A percentile compares a stretch with the other conserved stretches of the same genome.
Evolutionary conservation across 768 basidiomycete species (phyloP).

Genomic region (Tulasnella sp.): DNA sequence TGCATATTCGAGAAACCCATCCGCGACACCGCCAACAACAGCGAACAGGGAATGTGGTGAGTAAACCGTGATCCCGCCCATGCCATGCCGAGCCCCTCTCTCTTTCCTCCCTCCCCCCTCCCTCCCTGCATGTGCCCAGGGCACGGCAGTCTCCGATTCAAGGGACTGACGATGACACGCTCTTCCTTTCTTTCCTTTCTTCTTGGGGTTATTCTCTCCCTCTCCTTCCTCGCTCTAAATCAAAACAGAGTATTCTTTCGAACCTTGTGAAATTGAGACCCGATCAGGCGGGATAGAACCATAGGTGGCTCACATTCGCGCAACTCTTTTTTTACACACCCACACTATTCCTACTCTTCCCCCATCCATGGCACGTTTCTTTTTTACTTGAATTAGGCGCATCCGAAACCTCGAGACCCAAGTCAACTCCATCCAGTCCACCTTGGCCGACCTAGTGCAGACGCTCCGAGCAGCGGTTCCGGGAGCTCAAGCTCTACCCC

Average conservation of each 20-base stretch:
- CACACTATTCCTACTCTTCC: not conserved
- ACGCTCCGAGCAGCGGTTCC: constrained; percentile 53
- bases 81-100: not conserved
- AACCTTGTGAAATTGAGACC: constrained; percentile 1
- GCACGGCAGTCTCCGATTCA: not conserved
- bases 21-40: constrained; percentile 77
- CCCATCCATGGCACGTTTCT: constrained; percentile 17
- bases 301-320: not conserved
- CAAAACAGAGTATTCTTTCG: constrained; percentile 6
- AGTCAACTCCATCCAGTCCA: constrained; percentile 77
- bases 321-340: not conserved
- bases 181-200: not conserved
- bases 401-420: constrained; percentile 84
- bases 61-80: constrained; percentile 34
- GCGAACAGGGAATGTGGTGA: constrained; percentile 85
- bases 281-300: not conserved
- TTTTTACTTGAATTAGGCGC: constrained; percentile 51
- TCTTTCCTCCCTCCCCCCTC: not conserved
- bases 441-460: constrained; percentile 71
- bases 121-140: not conserved
- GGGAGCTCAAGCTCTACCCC: not conserved
- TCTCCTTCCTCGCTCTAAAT: no score
- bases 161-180: not conserved
- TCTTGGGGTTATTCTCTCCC: not conserved
- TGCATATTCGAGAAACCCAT: constrained; percentile 95